phyloP scores from a whole-genome alignment of 2,329 filamentous ascomycete genomes.

The Fusarium guadeloupense region DNA sequence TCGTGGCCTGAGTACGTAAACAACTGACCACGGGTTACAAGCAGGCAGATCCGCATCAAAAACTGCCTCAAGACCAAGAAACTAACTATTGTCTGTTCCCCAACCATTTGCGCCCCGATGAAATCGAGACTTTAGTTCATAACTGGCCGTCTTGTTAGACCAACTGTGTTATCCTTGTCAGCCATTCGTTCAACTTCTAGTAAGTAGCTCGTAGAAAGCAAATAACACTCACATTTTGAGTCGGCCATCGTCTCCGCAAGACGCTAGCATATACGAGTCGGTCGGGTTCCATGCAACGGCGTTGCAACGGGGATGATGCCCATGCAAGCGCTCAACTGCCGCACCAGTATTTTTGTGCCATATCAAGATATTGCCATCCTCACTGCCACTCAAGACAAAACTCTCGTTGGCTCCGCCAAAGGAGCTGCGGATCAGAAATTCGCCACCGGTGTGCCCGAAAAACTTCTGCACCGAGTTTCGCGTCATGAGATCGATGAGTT shows the following conservation, averaged over 20 bases:
- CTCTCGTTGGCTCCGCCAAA: slow-evolving; percentile 93
- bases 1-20: background rate
- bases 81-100: slow-evolving; percentile 30
- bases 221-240: slow-evolving; percentile 79
- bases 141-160: slow-evolving; percentile 41
- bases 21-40: too few relatives aligned
- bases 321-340: slow-evolving; percentile 78
- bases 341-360: slow-evolving; percentile 89
- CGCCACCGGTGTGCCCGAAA: slow-evolving; percentile 76
- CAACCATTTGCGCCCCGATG: slow-evolving; percentile 36
- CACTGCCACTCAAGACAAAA: slow-evolving; percentile 91
- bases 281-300: slow-evolving; percentile 88
- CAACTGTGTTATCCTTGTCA: slow-evolving; percentile 35
- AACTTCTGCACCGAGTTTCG: slow-evolving; percentile 78
- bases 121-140: slow-evolving; percentile 36
- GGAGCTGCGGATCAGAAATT: slow-evolving; percentile 80
- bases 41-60: too few relatives aligned
- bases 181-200: background rate
- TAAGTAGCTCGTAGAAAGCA: background rate
- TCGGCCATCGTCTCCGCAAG: slow-evolving; percentile 85
- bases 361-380: slow-evolving; percentile 81
- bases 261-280: slow-evolving; percentile 86
- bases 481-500: slow-evolving; percentile 80
- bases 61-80: too few relatives aligned
- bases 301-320: slow-evolving; percentile 82